phyloP scores from a whole-genome alignment of 164 flowering plant genomes.

The Euptelea pleiosperma region DNA sequence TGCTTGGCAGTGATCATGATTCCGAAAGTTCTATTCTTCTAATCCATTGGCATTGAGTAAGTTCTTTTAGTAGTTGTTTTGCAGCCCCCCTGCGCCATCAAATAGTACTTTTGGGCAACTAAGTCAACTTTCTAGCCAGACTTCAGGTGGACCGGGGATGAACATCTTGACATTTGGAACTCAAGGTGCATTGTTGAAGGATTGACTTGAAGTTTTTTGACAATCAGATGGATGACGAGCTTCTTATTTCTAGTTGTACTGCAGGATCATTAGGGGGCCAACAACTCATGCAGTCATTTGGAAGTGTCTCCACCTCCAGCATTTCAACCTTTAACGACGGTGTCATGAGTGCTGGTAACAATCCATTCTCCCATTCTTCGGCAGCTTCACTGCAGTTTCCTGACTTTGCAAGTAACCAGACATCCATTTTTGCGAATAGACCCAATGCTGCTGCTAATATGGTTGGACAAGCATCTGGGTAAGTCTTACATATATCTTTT shows the following conservation, averaged over 20 bases:
- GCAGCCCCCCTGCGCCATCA: conserved; percentile 43
- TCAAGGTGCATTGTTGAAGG: conserved; percentile 23
- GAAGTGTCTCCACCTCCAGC: conserved; percentile 22
- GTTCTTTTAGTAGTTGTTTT: conserved; percentile 7
- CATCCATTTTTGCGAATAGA: conserved; percentile 11
- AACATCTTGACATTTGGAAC: conserved; percentile 31
- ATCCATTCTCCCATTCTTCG: conserved; percentile 23
- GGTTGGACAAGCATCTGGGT: conserved; percentile 28
- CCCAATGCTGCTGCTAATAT: conserved; percentile 14
- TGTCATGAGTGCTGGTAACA: conserved; percentile 17
- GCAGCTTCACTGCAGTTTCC: conserved; percentile 21
- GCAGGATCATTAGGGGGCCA: conserved; percentile 28
- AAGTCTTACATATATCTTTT: conserved; percentile 20
- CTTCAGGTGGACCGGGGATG: conserved; percentile 27
- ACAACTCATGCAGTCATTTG: conserved; percentile 26
- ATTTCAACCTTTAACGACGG: conserved; percentile 19
- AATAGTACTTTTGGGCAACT: conserved; percentile 38
- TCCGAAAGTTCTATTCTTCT: background rate
- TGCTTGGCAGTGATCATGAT: background rate
- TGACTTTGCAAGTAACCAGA: conserved; percentile 22
- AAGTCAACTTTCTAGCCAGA: conserved; percentile 25
- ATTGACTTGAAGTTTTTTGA: background rate
- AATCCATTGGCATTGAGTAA: background rate
- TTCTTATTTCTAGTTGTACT: conserved; percentile 12
- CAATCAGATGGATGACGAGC: background rate